phyloP scores from a whole-genome alignment of 805 yeast species.

The Pichia scutulata region DNA sequence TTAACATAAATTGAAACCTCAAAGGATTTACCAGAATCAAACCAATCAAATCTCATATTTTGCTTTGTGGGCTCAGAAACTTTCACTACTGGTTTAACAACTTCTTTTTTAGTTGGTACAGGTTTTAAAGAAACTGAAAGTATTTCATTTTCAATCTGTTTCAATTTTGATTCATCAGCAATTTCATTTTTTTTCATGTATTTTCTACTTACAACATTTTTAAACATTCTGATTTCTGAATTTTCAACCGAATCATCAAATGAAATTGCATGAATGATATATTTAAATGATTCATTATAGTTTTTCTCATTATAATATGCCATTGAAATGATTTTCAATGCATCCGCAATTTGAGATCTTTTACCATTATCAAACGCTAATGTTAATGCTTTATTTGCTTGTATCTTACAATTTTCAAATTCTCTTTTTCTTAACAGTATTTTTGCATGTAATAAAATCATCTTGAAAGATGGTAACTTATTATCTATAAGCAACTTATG shows the following conservation, averaged over 20 bases:
- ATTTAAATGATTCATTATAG: slow-evolving; percentile 32
- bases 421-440: slow-evolving; percentile 40
- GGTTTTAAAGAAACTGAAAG: not conserved
- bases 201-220: slow-evolving; percentile 30
- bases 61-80: slow-evolving; percentile 16
- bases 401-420: slow-evolving; percentile 40
- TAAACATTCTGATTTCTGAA: slow-evolving; percentile 42
- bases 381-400: slow-evolving; percentile 34
- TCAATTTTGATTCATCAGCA: slow-evolving; percentile 4
- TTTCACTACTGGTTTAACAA: not conserved
- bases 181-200: slow-evolving; percentile 30
- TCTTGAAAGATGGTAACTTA: slow-evolving; percentile 39
- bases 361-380: slow-evolving; percentile 41
- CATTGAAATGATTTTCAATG: slow-evolving; percentile 43
- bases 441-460: slow-evolving; percentile 42
- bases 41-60: slow-evolving; percentile 56
- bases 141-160: not conserved
- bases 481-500: slow-evolving; percentile 32
- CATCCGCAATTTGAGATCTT: slow-evolving; percentile 37
- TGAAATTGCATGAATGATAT: slow-evolving; percentile 36
- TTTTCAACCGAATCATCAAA: slow-evolving; percentile 33
- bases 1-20: slow-evolving; percentile 68
- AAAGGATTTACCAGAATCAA: slow-evolving; percentile 51
- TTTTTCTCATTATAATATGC: slow-evolving; percentile 38
- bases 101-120: not conserved